Evolutionary conservation across 306 rosid genomes (phyloP), one percentile per base, ranked within the genome.

Genomic region (Benincasa hispida): DNA sequence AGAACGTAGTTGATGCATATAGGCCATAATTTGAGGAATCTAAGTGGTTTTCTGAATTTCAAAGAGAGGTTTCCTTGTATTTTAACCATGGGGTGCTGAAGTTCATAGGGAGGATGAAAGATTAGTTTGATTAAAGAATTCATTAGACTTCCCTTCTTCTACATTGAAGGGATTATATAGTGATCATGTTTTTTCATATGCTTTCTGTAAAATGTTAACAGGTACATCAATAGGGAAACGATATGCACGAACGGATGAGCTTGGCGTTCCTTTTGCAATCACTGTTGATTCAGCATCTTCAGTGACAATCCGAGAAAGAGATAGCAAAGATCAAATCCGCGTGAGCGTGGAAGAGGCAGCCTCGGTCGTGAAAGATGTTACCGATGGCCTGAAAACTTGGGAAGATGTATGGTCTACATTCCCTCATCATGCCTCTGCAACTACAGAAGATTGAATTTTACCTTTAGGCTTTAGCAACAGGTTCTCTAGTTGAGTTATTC

Each of bases 171-270:
- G n/a, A n/a, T n/a, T n/a, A n/a, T n/a, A n/a, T n/a, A n/a, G n/a
- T n/a, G n/a, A n/a, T n/a, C n/a, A n/a, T n/a, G n/a, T n/a, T n/a
- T n/a, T n/a, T n/a, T n/a, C n/a, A n/a, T 12, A 30, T 5, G 80
- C 66, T 76, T 21, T 55, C 60, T 55, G 2, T 55, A 28, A 34
- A 73, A 68, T 79, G 76, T 69, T 63, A n/a, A 42, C 48, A 92
- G 96, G 98, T 50, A 92, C 93, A 54, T 92, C 99, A 0, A 95
- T 95, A 0, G 99, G 93, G 41, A 95, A 88, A 79, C 84, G 96
- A 18, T 95, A 92, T 41, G 98, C 97, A 5, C 79, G 99, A 55
- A 90, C 98, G 6, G 97, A 95, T 77, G 97, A 95, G 63, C 90
- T 95, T 28, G 99, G 96, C 6, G 98, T 92, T 25, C 99, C 97